phyloP scores from a whole-genome alignment of 306 rosid genomes.

The barrel medic (Medicago truncatula) region MtrunA17r5.0-ANR NC_053044.1:40361001-40361500 shows the following conservation, averaged over 20 bases:
- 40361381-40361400: too few species aligned
- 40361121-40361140: neutral
- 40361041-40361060: neutral
- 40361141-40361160: neutral
- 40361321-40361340: neutral
- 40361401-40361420: too few species aligned
- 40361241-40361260: neutral
- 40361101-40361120: neutral
- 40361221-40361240: neutral
- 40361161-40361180: neutral
- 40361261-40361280: neutral
- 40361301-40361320: neutral
- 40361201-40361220: neutral
- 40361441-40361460: neutral
- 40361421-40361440: too few species aligned
- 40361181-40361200: neutral
- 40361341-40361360: too few species aligned
- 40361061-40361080: neutral
- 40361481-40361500: neutral
- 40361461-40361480: neutral
- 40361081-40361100: neutral
- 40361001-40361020: neutral
- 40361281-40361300: neutral
- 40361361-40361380: too few species aligned
- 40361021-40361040: too few species aligned